Evolutionary conservation across 768 basidiomycete species (phyloP).

Genomic region (Termitomyces sp.): DNA sequence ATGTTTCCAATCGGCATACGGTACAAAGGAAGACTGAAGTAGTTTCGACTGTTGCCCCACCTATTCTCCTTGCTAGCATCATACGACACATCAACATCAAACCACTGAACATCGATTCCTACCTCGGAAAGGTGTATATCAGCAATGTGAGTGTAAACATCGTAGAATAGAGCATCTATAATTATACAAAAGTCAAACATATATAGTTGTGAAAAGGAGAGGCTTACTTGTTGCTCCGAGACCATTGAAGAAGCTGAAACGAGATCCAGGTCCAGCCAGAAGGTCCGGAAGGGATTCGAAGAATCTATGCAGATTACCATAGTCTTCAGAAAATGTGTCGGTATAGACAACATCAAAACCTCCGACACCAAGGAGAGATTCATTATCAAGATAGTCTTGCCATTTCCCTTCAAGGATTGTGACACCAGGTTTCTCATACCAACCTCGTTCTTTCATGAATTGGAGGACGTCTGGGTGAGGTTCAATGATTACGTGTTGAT

Average conservation of each 20-base stretch:
- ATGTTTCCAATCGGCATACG: constrained; percentile 49
- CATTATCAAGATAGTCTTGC: constrained; percentile 76
- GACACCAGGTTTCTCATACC: constrained; percentile 75
- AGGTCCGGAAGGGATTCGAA: constrained; percentile 79
- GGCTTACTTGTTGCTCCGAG: constrained; percentile 86
- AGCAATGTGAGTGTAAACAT: constrained; percentile 82
- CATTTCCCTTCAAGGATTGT: constrained; percentile 85
- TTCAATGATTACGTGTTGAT: constrained; percentile 86
- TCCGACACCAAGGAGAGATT: constrained; percentile 54
- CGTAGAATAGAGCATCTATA: constrained; percentile 84
- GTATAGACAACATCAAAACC: constrained; percentile 90
- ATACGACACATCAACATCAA: constrained; percentile 61
- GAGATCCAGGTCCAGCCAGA: constrained; percentile 65
- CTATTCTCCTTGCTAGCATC: constrained; percentile 46
- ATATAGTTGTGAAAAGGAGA: not conserved
- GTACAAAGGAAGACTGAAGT: constrained; percentile 76
- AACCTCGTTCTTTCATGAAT: constrained; percentile 71
- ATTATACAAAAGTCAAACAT: constrained; percentile 3
- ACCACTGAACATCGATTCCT: constrained; percentile 79
- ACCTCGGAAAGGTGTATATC: constrained; percentile 83
- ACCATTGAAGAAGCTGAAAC: constrained; percentile 96
- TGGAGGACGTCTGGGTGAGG: constrained; percentile 89
- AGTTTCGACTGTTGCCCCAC: constrained; percentile 75
- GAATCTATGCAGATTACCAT: constrained; percentile 73
- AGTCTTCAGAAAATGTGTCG: constrained; percentile 91